A percentile compares a stretch with the other conserved stretches of the same genome.
Evolutionary conservation across 305 asterid species (phyloP).

Genomic region (Fraxinus nigra): DNA sequence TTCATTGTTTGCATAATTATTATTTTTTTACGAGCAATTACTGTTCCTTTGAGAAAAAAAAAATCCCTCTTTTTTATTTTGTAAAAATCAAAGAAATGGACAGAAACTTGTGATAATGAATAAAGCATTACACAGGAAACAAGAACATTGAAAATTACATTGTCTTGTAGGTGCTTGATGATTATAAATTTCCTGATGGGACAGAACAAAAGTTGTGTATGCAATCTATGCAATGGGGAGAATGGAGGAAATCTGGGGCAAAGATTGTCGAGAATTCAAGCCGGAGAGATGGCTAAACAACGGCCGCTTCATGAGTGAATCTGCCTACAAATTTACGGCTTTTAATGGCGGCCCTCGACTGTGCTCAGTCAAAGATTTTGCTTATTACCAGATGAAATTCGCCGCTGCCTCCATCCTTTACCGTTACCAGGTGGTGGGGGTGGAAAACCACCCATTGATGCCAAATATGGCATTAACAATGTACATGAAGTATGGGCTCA

Average conservation of each 20-base stretch:
- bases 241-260: slow-evolving; percentile 86
- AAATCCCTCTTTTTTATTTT: too few relatives aligned
- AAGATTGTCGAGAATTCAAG: slow-evolving; percentile 67
- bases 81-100: too few relatives aligned
- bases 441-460: slow-evolving; percentile 49
- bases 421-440: slow-evolving; percentile 55
- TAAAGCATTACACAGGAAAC: neutral
- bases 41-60: too few relatives aligned
- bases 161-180: slow-evolving; percentile 55
- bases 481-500: slow-evolving; percentile 83
- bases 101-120: too few relatives aligned
- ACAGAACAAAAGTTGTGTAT: slow-evolving; percentile 73
- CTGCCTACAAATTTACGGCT: slow-evolving; percentile 88
- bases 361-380: slow-evolving; percentile 88
- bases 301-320: slow-evolving; percentile 69
- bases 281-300: slow-evolving; percentile 88
- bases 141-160: neutral
- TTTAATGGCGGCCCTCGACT: slow-evolving; percentile 94
- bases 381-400: slow-evolving; percentile 89
- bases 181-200: slow-evolving; percentile 82
- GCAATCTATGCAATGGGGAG: slow-evolving; percentile 91
- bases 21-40: too few relatives aligned
- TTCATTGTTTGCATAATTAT: too few relatives aligned
- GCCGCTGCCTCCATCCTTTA: slow-evolving; percentile 71
- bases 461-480: slow-evolving; percentile 86